These are phyloP conservation scores for Solanum hybrid DNA, from an alignment of 305 asterid genomes.

Conservation along the genomic window DNA sequence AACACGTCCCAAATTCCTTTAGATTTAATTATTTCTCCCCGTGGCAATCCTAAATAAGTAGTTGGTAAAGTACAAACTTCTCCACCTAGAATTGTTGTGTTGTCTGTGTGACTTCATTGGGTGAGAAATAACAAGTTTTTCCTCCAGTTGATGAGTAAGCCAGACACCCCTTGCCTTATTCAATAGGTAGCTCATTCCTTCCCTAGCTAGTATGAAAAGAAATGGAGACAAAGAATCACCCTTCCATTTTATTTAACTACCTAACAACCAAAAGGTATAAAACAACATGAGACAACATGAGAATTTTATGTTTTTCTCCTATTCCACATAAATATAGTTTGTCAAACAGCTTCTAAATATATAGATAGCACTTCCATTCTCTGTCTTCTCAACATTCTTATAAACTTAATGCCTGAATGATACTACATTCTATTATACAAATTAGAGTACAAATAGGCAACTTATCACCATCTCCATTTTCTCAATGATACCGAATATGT, in stretches of 20 bases:
- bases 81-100: neutral
- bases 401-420: neutral
- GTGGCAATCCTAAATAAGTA: neutral
- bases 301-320: neutral
- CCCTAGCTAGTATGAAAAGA: too few species aligned
- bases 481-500: neutral
- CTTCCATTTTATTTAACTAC: neutral
- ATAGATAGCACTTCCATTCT: neutral
- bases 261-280: neutral
- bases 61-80: neutral
- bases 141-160: neutral
- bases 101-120: neutral
- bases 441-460: neutral
- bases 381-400: neutral
- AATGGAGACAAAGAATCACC: too few species aligned
- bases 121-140: neutral
- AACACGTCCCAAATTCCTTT: neutral
- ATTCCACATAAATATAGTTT: neutral
- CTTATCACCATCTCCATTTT: neutral
- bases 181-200: too few species aligned
- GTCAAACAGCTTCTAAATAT: neutral
- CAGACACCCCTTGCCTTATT: neutral
- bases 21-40: neutral
- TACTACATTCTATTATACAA: neutral
- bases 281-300: neutral